Conservation (phyloP, 2,329 filamentous ascomycete genomes). For the Exophiala sp. region DNA sequence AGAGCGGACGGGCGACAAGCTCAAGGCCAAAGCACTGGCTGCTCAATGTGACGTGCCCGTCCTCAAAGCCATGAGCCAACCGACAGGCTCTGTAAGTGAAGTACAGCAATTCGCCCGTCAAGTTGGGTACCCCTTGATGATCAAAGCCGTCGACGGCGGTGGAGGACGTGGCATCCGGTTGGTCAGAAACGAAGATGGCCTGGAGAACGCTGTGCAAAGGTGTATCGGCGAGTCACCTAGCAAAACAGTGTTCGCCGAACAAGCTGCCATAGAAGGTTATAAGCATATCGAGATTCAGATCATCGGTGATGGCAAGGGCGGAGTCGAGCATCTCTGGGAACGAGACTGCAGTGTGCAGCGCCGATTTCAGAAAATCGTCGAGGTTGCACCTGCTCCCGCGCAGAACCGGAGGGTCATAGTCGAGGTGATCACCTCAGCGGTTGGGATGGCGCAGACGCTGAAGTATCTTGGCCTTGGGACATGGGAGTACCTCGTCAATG, state of each 20-base stretch:
- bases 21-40: constrained; percentile 52
- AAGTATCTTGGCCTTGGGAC: constrained; percentile 59
- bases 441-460: constrained; percentile 51
- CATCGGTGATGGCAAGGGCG: constrained; percentile 53
- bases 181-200: constrained; percentile 42
- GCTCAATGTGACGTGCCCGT: constrained; percentile 52
- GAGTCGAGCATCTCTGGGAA: constrained; percentile 57
- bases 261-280: constrained; percentile 60
- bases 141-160: constrained; percentile 64
- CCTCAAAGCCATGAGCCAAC: constrained; percentile 45
- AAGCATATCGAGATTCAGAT: constrained; percentile 62
- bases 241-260: constrained; percentile 56
- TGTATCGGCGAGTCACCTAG: constrained; percentile 59
- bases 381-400: constrained; percentile 55
- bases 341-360: constrained; percentile 60
- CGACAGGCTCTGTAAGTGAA: constrained; percentile 43
- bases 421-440: constrained; percentile 51
- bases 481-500: constrained; percentile 61
- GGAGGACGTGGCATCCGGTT: constrained; percentile 60
- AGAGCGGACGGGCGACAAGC: constrained; percentile 55
- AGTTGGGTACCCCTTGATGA: constrained; percentile 55
- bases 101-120: constrained; percentile 57
- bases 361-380: constrained; percentile 60
- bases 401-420: constrained; percentile 45
- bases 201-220: constrained; percentile 47